Conservation (phyloP, 2,329 filamentous ascomycete species). For the Phyllosticta capitalensis region DNA sequence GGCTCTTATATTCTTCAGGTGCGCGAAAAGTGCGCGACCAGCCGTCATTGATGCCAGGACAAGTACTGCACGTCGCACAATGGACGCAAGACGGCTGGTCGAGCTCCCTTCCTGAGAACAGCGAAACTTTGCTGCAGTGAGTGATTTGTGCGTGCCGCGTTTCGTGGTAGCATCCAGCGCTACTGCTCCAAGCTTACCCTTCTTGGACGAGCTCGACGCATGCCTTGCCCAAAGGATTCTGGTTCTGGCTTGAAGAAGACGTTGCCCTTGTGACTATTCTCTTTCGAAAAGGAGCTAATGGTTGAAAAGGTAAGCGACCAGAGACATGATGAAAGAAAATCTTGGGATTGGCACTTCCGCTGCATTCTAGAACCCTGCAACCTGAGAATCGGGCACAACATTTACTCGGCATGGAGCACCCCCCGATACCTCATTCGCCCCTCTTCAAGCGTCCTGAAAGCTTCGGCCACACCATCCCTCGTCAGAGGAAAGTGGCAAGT, state of each 20-base stretch:
- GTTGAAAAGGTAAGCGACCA: too few species aligned
- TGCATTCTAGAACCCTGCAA: too few species aligned
- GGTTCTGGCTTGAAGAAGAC: background rate
- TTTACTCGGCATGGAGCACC: conserved; percentile 3
- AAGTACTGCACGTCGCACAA: background rate
- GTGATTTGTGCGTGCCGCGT: background rate
- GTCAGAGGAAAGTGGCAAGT: conserved; percentile 12
- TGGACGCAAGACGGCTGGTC: too few species aligned
- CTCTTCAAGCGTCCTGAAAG: conserved; percentile 7
- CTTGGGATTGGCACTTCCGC: too few species aligned
- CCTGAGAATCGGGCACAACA: too few species aligned
- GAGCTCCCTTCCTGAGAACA: too few species aligned
- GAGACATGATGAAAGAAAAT: too few species aligned
- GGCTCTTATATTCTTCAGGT: background rate
- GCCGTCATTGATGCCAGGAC: background rate
- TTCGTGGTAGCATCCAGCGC: background rate
- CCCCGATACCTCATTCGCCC: conserved; percentile 12
- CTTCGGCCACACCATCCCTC: conserved; percentile 11
- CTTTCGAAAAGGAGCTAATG: background rate
- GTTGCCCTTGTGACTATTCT: background rate
- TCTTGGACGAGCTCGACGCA: background rate
- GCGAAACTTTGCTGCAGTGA: too few species aligned
- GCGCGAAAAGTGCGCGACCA: background rate
- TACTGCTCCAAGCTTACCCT: background rate
- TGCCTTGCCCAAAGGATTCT: background rate